These are phyloP conservation scores for Entomortierella parvispora DNA, from an alignment of 192 early-diverging fungal species.

Conservation along the genomic window DNA sequence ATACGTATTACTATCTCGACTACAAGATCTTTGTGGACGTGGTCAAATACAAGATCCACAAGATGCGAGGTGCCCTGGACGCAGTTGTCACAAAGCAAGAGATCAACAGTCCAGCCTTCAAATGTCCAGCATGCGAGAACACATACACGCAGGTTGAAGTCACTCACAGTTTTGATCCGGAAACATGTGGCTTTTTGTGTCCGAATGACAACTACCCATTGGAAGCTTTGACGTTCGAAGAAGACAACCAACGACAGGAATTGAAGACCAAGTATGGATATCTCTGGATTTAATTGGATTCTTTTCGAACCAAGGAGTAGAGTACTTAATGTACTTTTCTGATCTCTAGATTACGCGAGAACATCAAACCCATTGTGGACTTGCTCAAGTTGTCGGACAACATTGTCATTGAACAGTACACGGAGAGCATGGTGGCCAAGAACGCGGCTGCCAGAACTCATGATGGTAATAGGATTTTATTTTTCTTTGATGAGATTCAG, in stretches of 20 bases:
- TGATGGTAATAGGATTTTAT: constrained; percentile 15
- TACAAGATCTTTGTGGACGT: constrained; percentile 95
- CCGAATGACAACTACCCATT: constrained; percentile 23
- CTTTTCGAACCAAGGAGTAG: background rate
- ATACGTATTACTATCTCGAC: constrained; percentile 89
- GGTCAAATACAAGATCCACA: constrained; percentile 91
- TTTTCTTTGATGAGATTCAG: background rate
- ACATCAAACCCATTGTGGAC: constrained; percentile 76
- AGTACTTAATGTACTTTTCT: background rate
- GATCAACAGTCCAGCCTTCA: constrained; percentile 75
- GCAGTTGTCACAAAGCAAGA: constrained; percentile 70
- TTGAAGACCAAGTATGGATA: constrained; percentile 34
- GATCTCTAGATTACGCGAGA: constrained; percentile 65
- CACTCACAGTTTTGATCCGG: constrained; percentile 19
- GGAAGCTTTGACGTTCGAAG: constrained; percentile 34
- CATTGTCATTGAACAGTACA: constrained; percentile 45
- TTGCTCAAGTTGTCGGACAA: constrained; percentile 73
- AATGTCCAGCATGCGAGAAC: constrained; percentile 69
- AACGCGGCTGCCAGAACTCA: constrained; percentile 52
- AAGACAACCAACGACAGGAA: constrained; percentile 42
- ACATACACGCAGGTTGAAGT: constrained; percentile 72
- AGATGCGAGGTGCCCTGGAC: constrained; percentile 73
- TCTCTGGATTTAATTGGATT: background rate
- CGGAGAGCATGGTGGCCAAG: constrained; percentile 54
- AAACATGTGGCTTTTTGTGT: constrained; percentile 24